Evolutionary conservation across 2,329 filamentous ascomycete genomes (phyloP).

Genomic region (Talaromyces sp.): DNA sequence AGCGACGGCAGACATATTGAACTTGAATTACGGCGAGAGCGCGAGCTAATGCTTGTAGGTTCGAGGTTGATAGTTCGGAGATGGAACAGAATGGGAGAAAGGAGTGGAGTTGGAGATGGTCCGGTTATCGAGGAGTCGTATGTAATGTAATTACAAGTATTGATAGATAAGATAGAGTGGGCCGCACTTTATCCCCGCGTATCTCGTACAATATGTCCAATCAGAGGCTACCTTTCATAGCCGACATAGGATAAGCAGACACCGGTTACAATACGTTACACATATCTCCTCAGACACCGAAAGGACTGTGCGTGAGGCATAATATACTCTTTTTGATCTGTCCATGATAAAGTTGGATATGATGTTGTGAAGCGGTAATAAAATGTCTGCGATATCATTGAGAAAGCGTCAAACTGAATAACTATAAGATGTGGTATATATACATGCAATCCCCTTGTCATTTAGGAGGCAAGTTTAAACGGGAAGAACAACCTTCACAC

Average conservation of each 20-base stretch:
- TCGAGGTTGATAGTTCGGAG: background rate
- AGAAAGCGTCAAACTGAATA: background rate
- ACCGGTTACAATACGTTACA: background rate
- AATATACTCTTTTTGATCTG: background rate
- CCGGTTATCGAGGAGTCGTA: background rate
- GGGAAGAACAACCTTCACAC: slow-evolving; percentile 47
- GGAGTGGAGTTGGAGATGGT: background rate
- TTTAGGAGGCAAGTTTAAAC: slow-evolving; percentile 30
- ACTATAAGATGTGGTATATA: background rate
- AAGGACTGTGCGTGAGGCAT: background rate
- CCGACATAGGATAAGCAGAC: background rate
- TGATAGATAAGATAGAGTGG: background rate
- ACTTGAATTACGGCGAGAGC: background rate
- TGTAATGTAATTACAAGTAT: background rate
- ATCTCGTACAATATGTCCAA: background rate
- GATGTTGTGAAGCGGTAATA: background rate
- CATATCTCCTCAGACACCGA: background rate
- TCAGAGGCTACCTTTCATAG: background rate
- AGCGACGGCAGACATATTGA: background rate
- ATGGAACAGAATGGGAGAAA: background rate
- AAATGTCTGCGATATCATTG: background rate
- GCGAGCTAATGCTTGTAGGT: background rate
- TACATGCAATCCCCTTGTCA: background rate
- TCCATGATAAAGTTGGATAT: background rate
- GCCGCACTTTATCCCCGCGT: background rate